Conservation (phyloP, 805 yeast species). For the Candida odintsovae region DNA sequence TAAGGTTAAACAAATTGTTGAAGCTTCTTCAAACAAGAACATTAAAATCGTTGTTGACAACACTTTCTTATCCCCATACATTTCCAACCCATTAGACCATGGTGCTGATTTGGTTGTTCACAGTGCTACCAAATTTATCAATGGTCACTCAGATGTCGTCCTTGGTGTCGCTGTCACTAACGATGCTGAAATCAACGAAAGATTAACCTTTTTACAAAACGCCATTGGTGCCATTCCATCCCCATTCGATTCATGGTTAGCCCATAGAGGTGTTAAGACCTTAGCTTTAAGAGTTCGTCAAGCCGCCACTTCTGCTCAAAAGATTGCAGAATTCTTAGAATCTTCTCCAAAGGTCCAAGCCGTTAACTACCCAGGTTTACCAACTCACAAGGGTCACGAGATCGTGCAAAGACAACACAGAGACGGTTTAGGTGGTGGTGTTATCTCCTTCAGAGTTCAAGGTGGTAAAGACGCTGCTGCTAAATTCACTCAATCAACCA, state of each 20-base stretch:
- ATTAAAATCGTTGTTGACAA: constrained; percentile 75
- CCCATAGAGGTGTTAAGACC: constrained; percentile 88
- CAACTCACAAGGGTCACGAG: constrained; percentile 54
- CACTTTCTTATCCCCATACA: constrained; percentile 83
- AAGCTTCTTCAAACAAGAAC: constrained; percentile 41
- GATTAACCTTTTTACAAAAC: constrained; percentile 73
- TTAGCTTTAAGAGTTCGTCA: constrained; percentile 73
- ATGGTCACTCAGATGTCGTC: constrained; percentile 90
- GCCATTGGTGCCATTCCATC: constrained; percentile 89
- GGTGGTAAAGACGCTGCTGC: constrained; percentile 80
- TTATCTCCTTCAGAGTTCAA: constrained; percentile 79
- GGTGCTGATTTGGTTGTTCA: constrained; percentile 89
- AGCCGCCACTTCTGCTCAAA: constrained; percentile 59
- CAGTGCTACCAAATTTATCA: constrained; percentile 85
- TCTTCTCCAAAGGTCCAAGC: constrained; percentile 46
- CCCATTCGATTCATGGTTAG: constrained; percentile 88
- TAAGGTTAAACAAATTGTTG: constrained; percentile 51
- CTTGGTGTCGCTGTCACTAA: constrained; percentile 78
- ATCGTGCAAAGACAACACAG: constrained; percentile 74
- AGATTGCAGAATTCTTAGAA: constrained; percentile 60
- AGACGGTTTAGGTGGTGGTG: constrained; percentile 85
- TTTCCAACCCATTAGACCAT: constrained; percentile 73
- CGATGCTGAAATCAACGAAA: constrained; percentile 51
- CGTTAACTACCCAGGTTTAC: constrained; percentile 83
- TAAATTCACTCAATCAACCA: constrained; percentile 64